Conservation (phyloP, 257 asterid genomes). For the Capsicum baccatum region DNA sequence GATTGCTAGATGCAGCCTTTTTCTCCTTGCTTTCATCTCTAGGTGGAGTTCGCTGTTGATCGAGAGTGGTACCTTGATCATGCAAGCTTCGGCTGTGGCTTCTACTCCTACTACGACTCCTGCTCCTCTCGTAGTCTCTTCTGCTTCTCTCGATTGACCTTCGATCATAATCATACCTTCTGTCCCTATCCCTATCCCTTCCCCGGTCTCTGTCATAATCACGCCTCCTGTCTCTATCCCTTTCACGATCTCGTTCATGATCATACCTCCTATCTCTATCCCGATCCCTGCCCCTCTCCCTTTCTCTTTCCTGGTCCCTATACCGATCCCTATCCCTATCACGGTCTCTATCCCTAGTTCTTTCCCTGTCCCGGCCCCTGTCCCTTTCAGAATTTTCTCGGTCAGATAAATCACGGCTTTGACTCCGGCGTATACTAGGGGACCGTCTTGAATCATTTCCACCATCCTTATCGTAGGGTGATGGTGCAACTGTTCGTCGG, state of each 20-base stretch:
- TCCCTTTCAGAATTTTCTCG: constrained; percentile 47
- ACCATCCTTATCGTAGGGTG: constrained; percentile 52
- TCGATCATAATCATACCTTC: constrained; percentile 47
- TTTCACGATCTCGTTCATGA: constrained; percentile 50
- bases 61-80: constrained; percentile 44
- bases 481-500: constrained; percentile 67
- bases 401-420: constrained; percentile 74
- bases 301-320: constrained; percentile 42
- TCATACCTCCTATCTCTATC: constrained; percentile 57
- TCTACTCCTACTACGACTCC: constrained; percentile 62
- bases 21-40: constrained; percentile 56
- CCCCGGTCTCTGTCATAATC: constrained; percentile 56
- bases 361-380: constrained; percentile 32
- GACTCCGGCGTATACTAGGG: constrained; percentile 64
- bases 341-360: constrained; percentile 37
- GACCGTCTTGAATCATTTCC: constrained; percentile 60
- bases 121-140: constrained; percentile 69
- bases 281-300: constrained; percentile 44
- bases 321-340: constrained; percentile 43
- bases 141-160: constrained; percentile 63
- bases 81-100: constrained; percentile 55
- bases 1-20: constrained; percentile 71
- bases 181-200: constrained; percentile 46
- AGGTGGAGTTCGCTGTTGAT: constrained; percentile 54
- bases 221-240: constrained; percentile 53